Conservation (phyloP, 1,284 basidiomycete species). For the Puccinia triticina region DNA sequence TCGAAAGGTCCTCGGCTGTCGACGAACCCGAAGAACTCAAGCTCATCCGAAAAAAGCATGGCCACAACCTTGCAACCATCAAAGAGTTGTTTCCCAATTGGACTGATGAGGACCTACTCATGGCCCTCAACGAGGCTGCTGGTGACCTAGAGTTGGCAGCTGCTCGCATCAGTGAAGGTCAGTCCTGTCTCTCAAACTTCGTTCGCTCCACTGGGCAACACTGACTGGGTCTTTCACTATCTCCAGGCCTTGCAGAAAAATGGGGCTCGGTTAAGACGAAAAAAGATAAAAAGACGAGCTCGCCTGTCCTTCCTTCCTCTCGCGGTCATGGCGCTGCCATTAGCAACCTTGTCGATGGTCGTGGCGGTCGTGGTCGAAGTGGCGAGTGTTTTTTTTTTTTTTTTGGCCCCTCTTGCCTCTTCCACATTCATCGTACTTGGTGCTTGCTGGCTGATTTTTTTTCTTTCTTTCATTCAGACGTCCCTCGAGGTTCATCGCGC, state of each 20-base stretch:
- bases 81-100: slow-evolving; percentile 74
- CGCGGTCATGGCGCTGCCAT: background rate
- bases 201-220: background rate
- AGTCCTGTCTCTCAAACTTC: slow-evolving; percentile 51
- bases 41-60: slow-evolving; percentile 49
- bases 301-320: slow-evolving; percentile 24
- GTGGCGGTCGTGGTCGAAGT: slow-evolving; percentile 40
- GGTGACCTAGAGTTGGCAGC: slow-evolving; percentile 77
- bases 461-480: slow-evolving; percentile 23
- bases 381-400: slow-evolving; percentile 35
- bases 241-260: slow-evolving; percentile 73
- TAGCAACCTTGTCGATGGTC: slow-evolving; percentile 9
- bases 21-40: slow-evolving; percentile 50
- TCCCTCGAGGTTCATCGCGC: slow-evolving; percentile 38
- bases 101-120: slow-evolving; percentile 78
- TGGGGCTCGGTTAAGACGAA: slow-evolving; percentile 85
- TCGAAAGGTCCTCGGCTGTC: slow-evolving; percentile 1
- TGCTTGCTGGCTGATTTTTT: background rate
- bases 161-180: slow-evolving; percentile 77
- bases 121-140: slow-evolving; percentile 71
- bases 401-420: background rate
- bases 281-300: slow-evolving; percentile 68
- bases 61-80: slow-evolving; percentile 47
- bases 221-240: background rate
- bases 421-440: background rate